These are phyloP conservation scores for Uronychia setigera DNA, from an alignment of 73 alveolate species.

Conservation along the genomic window DNA sequence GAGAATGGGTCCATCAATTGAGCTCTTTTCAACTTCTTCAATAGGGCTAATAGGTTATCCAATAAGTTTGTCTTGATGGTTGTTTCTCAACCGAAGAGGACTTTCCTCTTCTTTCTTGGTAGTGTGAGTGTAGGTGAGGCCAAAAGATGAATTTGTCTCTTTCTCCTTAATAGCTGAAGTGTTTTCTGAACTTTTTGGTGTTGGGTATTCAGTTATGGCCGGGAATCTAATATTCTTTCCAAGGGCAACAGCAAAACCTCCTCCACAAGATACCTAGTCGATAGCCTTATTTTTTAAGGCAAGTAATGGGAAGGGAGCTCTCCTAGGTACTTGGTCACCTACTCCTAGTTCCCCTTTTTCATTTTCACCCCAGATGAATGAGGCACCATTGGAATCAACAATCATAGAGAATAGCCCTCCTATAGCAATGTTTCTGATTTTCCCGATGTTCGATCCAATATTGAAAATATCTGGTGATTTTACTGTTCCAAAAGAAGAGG, in stretches of 20 bases:
- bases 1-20: no score
- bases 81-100: no score
- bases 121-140: not conserved
- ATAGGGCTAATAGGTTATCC: no score
- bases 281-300: constrained; percentile 45
- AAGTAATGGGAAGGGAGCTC: constrained; percentile 54
- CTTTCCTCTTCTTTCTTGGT: constrained; percentile 2
- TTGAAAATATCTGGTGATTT: not conserved
- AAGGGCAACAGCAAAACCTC: constrained; percentile 42
- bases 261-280: constrained; percentile 36
- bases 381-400: constrained; percentile 7
- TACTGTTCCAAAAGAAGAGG: constrained; percentile 29
- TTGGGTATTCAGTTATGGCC: not conserved
- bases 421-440: not conserved
- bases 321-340: constrained; percentile 49
- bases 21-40: no score
- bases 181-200: not conserved
- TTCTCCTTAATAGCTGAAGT: not conserved
- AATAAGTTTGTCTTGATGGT: no score
- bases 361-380: constrained; percentile 61
- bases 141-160: not conserved
- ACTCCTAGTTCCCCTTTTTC: constrained; percentile 59
- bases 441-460: not conserved
- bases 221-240: constrained; percentile 25
- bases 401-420: constrained; percentile 4